These are phyloP conservation scores for Calocybe gambosa DNA, from an alignment of 1,284 basidiomycete species.

Conservation along the genomic window DNA sequence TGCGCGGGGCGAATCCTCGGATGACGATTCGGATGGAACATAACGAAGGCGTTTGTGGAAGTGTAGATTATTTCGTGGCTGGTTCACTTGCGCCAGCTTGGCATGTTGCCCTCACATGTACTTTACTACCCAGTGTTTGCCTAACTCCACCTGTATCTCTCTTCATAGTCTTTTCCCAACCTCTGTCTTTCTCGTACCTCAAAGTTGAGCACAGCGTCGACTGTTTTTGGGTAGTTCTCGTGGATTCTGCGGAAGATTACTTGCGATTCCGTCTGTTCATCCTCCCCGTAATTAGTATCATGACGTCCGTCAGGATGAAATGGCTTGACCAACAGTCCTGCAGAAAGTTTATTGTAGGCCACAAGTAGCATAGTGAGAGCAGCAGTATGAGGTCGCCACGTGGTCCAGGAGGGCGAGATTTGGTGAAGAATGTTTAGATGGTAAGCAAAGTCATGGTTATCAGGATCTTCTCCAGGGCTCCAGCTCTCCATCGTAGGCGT, in stretches of 20 bases:
- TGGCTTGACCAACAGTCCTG: conserved; percentile 45
- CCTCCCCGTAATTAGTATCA: conserved; percentile 21
- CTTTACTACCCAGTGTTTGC: not conserved
- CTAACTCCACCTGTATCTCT: conserved; percentile 25
- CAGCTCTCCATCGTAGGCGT: conserved; percentile 18
- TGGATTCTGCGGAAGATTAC: conserved; percentile 39
- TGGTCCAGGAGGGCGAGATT: conserved; percentile 56
- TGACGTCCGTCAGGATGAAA: conserved; percentile 20
- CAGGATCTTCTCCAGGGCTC: conserved; percentile 13
- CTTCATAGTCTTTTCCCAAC: conserved; percentile 25
- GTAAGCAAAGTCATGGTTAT: conserved; percentile 40
- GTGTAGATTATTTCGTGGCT: conserved; percentile 1
- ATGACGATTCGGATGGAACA: conserved; percentile 41
- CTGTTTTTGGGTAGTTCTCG: conserved; percentile 43
- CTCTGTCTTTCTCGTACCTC: conserved; percentile 27
- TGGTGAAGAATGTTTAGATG: conserved; percentile 56
- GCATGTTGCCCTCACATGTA: conserved; percentile 5
- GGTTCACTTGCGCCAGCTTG: conserved; percentile 1
- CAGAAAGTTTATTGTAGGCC: conserved; percentile 40
- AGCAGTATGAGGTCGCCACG: conserved; percentile 56
- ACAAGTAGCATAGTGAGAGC: conserved; percentile 41
- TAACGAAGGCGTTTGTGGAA: conserved; percentile 12
- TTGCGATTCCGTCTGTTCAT: conserved; percentile 26
- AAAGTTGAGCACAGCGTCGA: conserved; percentile 35
- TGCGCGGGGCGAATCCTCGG: conserved; percentile 43